Base-by-base conservation (phyloP, 768 basidiomycete genomes). In the Amanita pallidorosea region DNA sequence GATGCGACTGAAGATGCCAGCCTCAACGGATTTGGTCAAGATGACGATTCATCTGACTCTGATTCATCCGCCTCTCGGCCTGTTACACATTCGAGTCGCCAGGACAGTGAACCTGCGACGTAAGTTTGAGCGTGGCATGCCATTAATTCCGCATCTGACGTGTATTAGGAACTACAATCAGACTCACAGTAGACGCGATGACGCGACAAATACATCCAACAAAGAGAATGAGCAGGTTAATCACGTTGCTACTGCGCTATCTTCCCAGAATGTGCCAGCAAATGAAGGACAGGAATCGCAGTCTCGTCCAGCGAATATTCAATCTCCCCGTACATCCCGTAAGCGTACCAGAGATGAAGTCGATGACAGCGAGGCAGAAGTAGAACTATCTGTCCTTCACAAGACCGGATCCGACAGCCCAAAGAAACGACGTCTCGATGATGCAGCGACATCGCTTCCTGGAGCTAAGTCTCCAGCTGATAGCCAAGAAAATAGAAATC, bases 311-410 rank as follows among this genome's bases (percentile, higher is more conserved):
- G 7, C 4, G 17, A 13, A 22, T 15, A 36, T 15, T 13, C 5
- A 7, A 34, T 38, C 33, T 15, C 3, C 35, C 7, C 42, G 50
- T 22, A 29, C 46, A 37, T 51, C 53, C 12, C 40, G 53, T 20
- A 56, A 56, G 48, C 53, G 50, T 20, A 7, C n/a, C 12, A 41
- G 53, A 23, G 36, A 44, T 11, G 44, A 52, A 18, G 53, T 49
- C 11, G 47, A 42, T 5, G 53, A 54, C 7, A 56, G 56, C 38
- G 56, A 54, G 27, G 23, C 29, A 36, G 56, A 56, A 45, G 56
- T 56, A 15, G 56, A 56, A 18, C 23, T n/a, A 9, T 56, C 53
- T 17, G 27, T 56, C 12, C 40, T 49, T 13, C 22, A 42, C 18
- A 18, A 43, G 7, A 3, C 9, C 27, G 34, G 9, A 37, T 3